Evolutionary conservation across 2,329 filamentous ascomycete species (phyloP).

Genomic region (Alternaria panax): DNA sequence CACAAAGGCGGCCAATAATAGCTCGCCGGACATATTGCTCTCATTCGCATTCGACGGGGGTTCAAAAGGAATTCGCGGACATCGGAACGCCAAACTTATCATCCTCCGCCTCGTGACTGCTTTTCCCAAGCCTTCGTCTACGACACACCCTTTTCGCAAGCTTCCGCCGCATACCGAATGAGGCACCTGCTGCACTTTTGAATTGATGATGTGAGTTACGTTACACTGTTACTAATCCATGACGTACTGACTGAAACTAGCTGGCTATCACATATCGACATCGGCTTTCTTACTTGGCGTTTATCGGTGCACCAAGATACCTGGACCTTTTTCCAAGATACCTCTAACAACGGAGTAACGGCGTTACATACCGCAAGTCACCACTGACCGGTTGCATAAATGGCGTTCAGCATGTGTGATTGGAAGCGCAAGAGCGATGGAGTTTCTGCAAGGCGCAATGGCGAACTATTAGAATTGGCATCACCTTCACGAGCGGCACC

Average conservation of each 20-base stretch:
- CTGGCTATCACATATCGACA: slow-evolving; percentile 12
- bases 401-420: slow-evolving; percentile 25
- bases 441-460: slow-evolving; percentile 24
- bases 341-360: slow-evolving; percentile 40
- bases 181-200: not conserved
- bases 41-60: slow-evolving; percentile 1
- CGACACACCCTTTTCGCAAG: not conserved
- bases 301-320: slow-evolving; percentile 11
- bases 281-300: slow-evolving; percentile 14
- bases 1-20: slow-evolving; percentile 44
- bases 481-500: slow-evolving; percentile 20
- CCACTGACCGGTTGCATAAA: slow-evolving; percentile 19
- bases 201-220: slow-evolving; percentile 6
- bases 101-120: not conserved
- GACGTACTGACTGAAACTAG: not conserved
- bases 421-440: slow-evolving; percentile 26
- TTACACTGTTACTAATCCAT: not conserved
- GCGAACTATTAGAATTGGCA: slow-evolving; percentile 15
- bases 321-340: slow-evolving; percentile 30
- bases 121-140: not conserved
- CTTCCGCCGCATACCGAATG: not conserved
- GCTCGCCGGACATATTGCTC: not conserved
- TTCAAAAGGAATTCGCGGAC: not conserved
- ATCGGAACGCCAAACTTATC: not conserved
- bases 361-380: slow-evolving; percentile 27